Base-by-base conservation (phyloP, 2,329 filamentous ascomycete species). In the Emmonsiellopsis sp. region DNA sequence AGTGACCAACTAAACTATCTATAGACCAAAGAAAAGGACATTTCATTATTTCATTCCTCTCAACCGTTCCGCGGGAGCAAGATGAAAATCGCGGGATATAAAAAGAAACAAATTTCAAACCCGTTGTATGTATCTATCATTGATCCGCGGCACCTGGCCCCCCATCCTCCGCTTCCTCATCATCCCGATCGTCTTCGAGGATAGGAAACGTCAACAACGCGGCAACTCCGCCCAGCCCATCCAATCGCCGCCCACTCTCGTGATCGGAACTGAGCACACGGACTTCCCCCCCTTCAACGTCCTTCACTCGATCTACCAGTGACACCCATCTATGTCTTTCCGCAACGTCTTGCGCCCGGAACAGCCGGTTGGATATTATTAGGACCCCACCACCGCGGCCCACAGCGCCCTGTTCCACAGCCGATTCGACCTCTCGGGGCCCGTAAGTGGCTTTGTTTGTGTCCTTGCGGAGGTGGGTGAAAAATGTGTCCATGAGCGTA, bases 401-500 rank as follows among this genome's bases (percentile, higher is more conserved):
- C 0, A 97, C 89, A 0, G 91, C 93, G 1, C 92, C 92, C 61
- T 93, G 88, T 9, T 84, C 83, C 3, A 96, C 85, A 0, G 92
- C 92, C 56, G 81, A 82, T 64, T 88, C 84, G 2, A 95, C 90
- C 51, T 95, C 88, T 11, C 77, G 80, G 0, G 86, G 82, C 0
- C 93, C 93, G 69, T 98, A 98, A 79, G 91, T 95, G 2, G 91
- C 92, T 53, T 87, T 82, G 2, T 88, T 87, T 59, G 96, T 91
- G 57, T 97, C 91, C 55, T 82, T 82, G 50, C 91, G 84, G 55
- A 98, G 75, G 56, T 88, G 76, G 0, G 84, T 80, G 61, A 87
- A 83, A 65, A 97, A 90, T 44, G 84, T 81, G 62, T 97, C 90
- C 83, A 98, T 90, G 56, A 88, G 77, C 39, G 78, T 80, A 1